These are phyloP conservation scores for Tolypocladium ophioglossoides DNA, from an alignment of 2,329 filamentous ascomycete species.

Conservation along the genomic window DNA sequence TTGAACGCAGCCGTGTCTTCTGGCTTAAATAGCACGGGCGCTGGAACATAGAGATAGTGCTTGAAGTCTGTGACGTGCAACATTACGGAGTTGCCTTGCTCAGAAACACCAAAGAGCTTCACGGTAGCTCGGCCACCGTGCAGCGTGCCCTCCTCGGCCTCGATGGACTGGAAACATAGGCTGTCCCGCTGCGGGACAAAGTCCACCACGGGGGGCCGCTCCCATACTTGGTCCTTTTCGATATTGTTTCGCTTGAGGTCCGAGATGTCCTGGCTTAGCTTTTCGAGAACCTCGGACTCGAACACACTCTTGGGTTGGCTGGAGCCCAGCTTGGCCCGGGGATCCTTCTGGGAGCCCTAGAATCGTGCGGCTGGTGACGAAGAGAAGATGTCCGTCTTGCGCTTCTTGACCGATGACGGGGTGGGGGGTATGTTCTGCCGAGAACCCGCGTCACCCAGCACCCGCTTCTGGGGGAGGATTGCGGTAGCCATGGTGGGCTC, in stretches of 20 bases:
- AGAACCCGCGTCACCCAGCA: conserved; percentile 57
- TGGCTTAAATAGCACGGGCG: conserved; percentile 69
- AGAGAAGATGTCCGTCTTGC: conserved; percentile 59
- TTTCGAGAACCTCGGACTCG: conserved; percentile 88
- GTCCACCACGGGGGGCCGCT: conserved; percentile 43
- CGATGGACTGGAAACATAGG: conserved; percentile 91
- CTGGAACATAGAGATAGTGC: conserved; percentile 90
- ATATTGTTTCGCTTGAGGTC: conserved; percentile 77
- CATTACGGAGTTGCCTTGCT: conserved; percentile 78
- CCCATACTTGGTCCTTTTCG: conserved; percentile 92
- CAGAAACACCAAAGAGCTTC: conserved; percentile 87
- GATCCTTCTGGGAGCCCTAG: conserved; percentile 52
- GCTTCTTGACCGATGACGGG: conserved; percentile 60
- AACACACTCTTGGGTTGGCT: conserved; percentile 84
- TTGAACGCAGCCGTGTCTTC: conserved; percentile 72
- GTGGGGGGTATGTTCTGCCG: conserved; percentile 52
- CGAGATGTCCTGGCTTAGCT: conserved; percentile 86
- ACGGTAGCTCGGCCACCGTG: conserved; percentile 67
- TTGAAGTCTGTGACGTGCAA: conserved; percentile 92
- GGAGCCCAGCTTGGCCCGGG: conserved; percentile 51
- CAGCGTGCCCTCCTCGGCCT: conserved; percentile 80
- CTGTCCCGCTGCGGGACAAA: conserved; percentile 50
- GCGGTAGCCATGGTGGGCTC: conserved; percentile 33
- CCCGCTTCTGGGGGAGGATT: conserved; percentile 59
- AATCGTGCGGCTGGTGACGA: conserved; percentile 47